Conservation (phyloP, 1,284 basidiomycete species). For the Cutaneotrichosporon sp. region DNA sequence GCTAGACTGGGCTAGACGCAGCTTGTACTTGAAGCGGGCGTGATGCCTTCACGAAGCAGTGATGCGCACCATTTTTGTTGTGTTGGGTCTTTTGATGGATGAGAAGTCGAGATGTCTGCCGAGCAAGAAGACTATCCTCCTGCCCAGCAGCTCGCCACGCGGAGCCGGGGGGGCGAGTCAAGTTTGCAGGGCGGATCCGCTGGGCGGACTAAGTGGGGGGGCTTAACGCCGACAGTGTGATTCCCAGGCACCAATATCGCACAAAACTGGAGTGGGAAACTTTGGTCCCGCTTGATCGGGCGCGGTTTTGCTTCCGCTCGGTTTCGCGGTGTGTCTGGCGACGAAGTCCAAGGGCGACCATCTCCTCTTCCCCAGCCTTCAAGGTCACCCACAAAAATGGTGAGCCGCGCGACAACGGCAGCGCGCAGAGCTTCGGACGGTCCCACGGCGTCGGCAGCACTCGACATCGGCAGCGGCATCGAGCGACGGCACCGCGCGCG, state of each 20-base stretch:
- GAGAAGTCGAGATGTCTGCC: conserved; percentile 10
- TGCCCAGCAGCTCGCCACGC: neutral
- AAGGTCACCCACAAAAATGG: conserved; percentile 24
- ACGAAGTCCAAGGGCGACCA: neutral
- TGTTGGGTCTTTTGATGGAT: conserved; percentile 21
- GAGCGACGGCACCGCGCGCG: neutral
- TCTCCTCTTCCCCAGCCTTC: conserved; percentile 19
- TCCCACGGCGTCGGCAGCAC: neutral
- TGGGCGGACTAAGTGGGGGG: neutral
- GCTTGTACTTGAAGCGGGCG: conserved; percentile 20
- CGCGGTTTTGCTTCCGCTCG: neutral
- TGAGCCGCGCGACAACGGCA: conserved; percentile 10
- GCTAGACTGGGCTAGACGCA: neutral
- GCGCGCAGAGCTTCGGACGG: conserved; percentile 1
- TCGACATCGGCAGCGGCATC: conserved; percentile 1
- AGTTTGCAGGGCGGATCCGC: neutral
- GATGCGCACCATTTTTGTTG: conserved; percentile 29
- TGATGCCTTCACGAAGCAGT: conserved; percentile 21
- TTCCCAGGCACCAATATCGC: neutral
- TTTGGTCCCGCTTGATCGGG: conserved; percentile 1
- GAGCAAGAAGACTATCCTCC: neutral
- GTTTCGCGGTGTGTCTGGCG: neutral
- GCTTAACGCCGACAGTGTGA: conserved; percentile 10
- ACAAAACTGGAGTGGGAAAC: neutral
- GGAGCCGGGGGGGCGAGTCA: neutral